Conservation (phyloP, 1,139 yeast species). For the Suhomyces coccinellae region DNA sequence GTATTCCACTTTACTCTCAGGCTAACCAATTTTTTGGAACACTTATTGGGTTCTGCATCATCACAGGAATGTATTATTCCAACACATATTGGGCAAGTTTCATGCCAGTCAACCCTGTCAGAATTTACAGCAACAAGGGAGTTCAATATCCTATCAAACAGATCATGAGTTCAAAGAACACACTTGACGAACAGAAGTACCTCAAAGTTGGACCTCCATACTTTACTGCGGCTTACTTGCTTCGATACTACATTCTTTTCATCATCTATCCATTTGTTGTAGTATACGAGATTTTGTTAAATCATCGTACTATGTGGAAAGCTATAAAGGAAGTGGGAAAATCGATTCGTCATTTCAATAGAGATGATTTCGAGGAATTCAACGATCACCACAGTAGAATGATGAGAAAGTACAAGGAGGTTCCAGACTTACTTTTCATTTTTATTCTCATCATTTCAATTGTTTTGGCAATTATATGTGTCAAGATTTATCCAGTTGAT, state of each 20-base stretch:
- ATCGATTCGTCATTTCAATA: conserved; percentile 9
- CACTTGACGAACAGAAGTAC: conserved; percentile 19
- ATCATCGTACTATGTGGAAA: conserved; percentile 12
- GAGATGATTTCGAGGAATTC: conserved; percentile 15
- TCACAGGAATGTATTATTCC: conserved; percentile 18
- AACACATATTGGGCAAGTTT: conserved; percentile 20
- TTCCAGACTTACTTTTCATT: conserved; percentile 20
- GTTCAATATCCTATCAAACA: conserved; percentile 14
- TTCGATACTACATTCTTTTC: conserved; percentile 19
- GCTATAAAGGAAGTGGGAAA: conserved; percentile 10
- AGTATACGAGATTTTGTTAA: conserved; percentile 13
- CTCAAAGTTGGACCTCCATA: conserved; percentile 40
- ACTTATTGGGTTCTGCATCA: conserved; percentile 15
- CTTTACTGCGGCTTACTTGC: conserved; percentile 34
- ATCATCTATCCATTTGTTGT: conserved; percentile 20
- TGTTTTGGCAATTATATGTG: conserved; percentile 19
- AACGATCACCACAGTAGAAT: conserved; percentile 17
- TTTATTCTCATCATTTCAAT: conserved; percentile 16
- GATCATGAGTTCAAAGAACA: conserved; percentile 14
- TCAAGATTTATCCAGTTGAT: conserved; percentile 20
- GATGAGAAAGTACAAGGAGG: conserved; percentile 21
- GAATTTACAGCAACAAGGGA: conserved; percentile 19
- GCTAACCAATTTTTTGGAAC: conserved; percentile 17
- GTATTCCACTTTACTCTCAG: conserved; percentile 17
- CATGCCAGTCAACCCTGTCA: conserved; percentile 19